Conservation (phyloP, 129 eudicot species). For the Chrysanthemum makinoi region DNA sequence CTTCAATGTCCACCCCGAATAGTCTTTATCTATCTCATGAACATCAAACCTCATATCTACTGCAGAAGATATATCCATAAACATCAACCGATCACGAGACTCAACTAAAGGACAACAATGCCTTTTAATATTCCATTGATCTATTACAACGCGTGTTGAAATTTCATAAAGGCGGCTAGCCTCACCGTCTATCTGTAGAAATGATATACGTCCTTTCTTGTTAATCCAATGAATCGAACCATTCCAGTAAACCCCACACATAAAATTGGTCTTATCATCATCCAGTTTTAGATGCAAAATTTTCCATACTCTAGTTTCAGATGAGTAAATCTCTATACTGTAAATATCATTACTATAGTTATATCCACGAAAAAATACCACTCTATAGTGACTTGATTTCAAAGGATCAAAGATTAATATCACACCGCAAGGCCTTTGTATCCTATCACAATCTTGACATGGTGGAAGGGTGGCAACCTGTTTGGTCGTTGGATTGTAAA, state of each 20-base stretch:
- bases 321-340: slow-evolving; percentile 38
- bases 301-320: slow-evolving; percentile 36
- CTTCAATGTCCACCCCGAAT: slow-evolving; percentile 31
- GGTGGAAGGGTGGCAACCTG: slow-evolving; percentile 29
- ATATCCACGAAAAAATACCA: slow-evolving; percentile 25
- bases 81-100: slow-evolving; percentile 45
- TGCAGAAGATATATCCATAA: slow-evolving; percentile 26
- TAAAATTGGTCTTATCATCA: slow-evolving; percentile 24
- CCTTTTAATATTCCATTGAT: slow-evolving; percentile 20
- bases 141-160: slow-evolving; percentile 20
- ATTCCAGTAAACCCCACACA: slow-evolving; percentile 49
- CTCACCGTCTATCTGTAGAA: slow-evolving; percentile 29
- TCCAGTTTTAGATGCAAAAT: slow-evolving; percentile 16
- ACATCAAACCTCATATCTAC: slow-evolving; percentile 23
- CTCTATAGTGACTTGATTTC: slow-evolving; percentile 27
- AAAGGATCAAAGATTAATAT: slow-evolving; percentile 49
- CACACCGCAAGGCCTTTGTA: slow-evolving; percentile 30
- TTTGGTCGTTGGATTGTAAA: slow-evolving; percentile 51
- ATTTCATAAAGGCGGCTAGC: slow-evolving; percentile 25
- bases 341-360: slow-evolving; percentile 16
- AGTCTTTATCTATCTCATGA: slow-evolving; percentile 37
- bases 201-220: slow-evolving; percentile 18
- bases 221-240: slow-evolving; percentile 48
- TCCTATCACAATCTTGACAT: slow-evolving; percentile 16
- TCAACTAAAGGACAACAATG: slow-evolving; percentile 40